These are phyloP conservation scores for Termitomyces heimii DNA, from an alignment of 768 basidiomycete genomes.

Conservation along the genomic window DNA sequence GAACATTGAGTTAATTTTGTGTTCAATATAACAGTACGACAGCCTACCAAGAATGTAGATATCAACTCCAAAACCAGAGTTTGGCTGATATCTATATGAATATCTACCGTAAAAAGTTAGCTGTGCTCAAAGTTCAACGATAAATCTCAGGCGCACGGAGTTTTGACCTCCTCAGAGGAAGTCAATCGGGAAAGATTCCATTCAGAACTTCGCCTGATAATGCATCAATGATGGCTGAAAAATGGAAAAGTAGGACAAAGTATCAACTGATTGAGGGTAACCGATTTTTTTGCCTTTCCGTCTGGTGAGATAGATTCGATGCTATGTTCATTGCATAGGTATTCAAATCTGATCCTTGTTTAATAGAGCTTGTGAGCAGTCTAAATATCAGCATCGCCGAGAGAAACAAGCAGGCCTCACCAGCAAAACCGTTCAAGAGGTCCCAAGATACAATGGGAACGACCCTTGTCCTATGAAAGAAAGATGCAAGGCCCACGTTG, in stretches of 20 bases:
- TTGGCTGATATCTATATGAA: neutral
- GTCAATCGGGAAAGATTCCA: neutral
- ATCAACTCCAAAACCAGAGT: neutral
- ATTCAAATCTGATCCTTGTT: neutral
- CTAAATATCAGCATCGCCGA: neutral
- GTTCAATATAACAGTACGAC: too few relatives aligned
- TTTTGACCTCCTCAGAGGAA: neutral
- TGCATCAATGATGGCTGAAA: neutral
- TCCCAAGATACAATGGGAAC: neutral
- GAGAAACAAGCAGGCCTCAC: neutral
- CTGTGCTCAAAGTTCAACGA: neutral
- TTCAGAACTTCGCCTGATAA: neutral
- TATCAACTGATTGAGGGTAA: neutral
- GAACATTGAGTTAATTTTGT: too few relatives aligned
- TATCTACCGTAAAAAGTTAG: neutral
- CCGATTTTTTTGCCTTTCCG: neutral
- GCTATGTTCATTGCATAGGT: neutral
- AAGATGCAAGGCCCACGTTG: neutral
- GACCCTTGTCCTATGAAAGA: neutral
- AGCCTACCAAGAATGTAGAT: neutral
- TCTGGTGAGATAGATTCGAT: neutral
- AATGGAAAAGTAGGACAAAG: neutral
- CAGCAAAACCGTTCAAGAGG: neutral
- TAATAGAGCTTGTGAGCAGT: neutral
- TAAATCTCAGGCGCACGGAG: neutral